Percentiles rank a stretch among this genome's conserved stretches.
These are phyloP conservation scores for Scheffersomyces lignicola DNA, from an alignment of 1,139 yeast genomes.

Conservation along the genomic window DNA sequence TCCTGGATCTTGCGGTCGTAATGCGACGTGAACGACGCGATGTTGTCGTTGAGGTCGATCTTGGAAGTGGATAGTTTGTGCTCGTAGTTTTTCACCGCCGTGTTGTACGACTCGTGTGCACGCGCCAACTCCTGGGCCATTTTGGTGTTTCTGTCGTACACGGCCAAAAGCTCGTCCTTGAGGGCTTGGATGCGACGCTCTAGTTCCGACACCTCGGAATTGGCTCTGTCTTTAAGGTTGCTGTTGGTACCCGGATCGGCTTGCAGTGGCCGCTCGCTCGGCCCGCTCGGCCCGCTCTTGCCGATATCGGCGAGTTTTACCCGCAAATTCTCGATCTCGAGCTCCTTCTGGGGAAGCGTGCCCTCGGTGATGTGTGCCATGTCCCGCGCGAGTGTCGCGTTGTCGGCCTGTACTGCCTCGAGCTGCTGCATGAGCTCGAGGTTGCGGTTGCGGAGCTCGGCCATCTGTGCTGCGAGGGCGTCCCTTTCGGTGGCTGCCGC, in stretches of 20 bases:
- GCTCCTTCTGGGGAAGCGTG: constrained; percentile 23
- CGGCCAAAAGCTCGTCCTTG: constrained; percentile 19
- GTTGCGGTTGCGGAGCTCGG: constrained; percentile 20
- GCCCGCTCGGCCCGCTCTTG: not conserved
- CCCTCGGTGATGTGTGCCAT: constrained; percentile 13
- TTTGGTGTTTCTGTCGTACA: constrained; percentile 19
- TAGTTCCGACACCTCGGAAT: constrained; percentile 13
- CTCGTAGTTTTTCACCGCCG: constrained; percentile 20
- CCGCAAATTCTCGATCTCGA: constrained; percentile 22
- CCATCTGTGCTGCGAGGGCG: constrained; percentile 10
- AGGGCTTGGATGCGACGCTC: constrained; percentile 22
- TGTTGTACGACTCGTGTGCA: constrained; percentile 17
- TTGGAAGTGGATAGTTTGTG: constrained; percentile 25
- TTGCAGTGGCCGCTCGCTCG: not conserved
- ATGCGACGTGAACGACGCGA: constrained; percentile 20
- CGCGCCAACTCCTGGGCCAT: constrained; percentile 17
- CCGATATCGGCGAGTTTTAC: constrained; percentile 15
- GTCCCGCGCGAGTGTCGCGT: constrained; percentile 22
- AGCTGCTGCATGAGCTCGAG: constrained; percentile 8
- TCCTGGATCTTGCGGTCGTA: constrained; percentile 36
- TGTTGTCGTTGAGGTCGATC: constrained; percentile 25
- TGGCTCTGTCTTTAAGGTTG: constrained; percentile 1
- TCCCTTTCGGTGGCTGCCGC: constrained; percentile 11
- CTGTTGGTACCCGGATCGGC: not conserved
- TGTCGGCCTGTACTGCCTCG: constrained; percentile 17